phyloP scores from a whole-genome alignment of 257 asterid species.

The Solanum lycopersicoides region DNA sequence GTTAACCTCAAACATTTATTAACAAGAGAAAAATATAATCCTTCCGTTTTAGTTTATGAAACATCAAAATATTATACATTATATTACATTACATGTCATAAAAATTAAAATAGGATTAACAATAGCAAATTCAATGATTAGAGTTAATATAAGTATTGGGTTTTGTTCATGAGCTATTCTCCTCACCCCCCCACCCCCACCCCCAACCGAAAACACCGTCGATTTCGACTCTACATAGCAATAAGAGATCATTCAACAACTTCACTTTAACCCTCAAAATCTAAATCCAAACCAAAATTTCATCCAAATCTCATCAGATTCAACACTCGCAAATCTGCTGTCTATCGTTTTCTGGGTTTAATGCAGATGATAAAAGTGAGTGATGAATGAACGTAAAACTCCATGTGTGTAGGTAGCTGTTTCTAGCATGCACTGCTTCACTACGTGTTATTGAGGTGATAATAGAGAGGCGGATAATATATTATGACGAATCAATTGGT shows the following conservation, averaged over 20 bases:
- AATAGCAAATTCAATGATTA: neutral
- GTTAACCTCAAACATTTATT: neutral
- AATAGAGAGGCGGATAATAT: neutral
- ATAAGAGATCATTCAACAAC: constrained; percentile 1
- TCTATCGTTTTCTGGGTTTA: constrained; percentile 21
- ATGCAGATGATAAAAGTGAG: constrained; percentile 33
- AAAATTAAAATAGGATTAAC: neutral
- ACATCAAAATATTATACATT: neutral
- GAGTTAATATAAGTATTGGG: neutral
- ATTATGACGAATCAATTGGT: constrained; percentile 87
- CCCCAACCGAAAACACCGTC: neutral
- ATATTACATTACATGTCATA: too few species aligned
- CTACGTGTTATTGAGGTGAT: neutral
- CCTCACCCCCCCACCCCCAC: neutral
- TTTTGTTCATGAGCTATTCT: neutral
- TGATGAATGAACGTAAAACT: constrained; percentile 59
- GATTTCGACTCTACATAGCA: constrained; percentile 3
- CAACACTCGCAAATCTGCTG: neutral
- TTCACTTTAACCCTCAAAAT: constrained; percentile 16
- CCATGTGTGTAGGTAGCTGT: constrained; percentile 14
- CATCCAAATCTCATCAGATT: neutral
- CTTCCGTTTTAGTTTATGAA: too few species aligned
- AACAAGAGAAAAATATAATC: too few species aligned
- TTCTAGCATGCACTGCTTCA: constrained; percentile 4
- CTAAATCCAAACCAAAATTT: constrained; percentile 19